phyloP scores from a whole-genome alignment of 495 filamentous ascomycete species.

The Daldinia decipiens region DNA sequence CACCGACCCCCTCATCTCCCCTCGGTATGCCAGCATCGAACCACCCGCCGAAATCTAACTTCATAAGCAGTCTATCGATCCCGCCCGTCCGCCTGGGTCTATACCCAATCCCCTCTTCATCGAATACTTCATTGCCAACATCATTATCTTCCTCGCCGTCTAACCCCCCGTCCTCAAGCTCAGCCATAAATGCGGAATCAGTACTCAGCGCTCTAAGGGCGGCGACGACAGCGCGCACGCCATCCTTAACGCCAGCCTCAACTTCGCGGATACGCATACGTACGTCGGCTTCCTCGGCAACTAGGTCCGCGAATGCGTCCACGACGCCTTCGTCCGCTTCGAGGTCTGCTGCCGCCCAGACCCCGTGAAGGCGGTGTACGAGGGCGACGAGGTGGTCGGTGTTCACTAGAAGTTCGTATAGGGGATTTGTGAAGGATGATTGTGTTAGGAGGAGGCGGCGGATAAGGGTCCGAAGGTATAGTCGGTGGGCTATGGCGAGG shows the following conservation, averaged over 20 bases:
- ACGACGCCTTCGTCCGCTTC: constrained; percentile 82
- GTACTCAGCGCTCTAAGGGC: constrained; percentile 55
- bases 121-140: constrained; percentile 17
- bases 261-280: constrained; percentile 65
- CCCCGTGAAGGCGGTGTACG: constrained; percentile 72
- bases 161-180: constrained; percentile 46
- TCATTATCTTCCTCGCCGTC: constrained; percentile 38
- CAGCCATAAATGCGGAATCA: constrained; percentile 42
- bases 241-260: constrained; percentile 63
- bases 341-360: constrained; percentile 78
- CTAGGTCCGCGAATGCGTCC: constrained; percentile 75
- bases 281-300: constrained; percentile 72
- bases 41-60: constrained; percentile 75
- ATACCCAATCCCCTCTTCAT: constrained; percentile 59
- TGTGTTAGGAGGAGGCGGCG: constrained; percentile 78
- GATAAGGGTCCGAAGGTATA: constrained; percentile 73
- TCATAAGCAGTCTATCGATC: constrained; percentile 85
- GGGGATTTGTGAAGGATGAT: constrained; percentile 70
- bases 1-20: constrained; percentile 22
- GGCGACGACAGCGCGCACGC: constrained; percentile 70
- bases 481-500: constrained; percentile 78
- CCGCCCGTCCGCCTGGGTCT: constrained; percentile 73
- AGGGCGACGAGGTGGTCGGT: constrained; percentile 82
- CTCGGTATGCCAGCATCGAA: constrained; percentile 47
- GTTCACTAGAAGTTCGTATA: constrained; percentile 75